phyloP scores from a whole-genome alignment of 805 yeast genomes.

The Schwanniomyces polymorphus region DNA sequence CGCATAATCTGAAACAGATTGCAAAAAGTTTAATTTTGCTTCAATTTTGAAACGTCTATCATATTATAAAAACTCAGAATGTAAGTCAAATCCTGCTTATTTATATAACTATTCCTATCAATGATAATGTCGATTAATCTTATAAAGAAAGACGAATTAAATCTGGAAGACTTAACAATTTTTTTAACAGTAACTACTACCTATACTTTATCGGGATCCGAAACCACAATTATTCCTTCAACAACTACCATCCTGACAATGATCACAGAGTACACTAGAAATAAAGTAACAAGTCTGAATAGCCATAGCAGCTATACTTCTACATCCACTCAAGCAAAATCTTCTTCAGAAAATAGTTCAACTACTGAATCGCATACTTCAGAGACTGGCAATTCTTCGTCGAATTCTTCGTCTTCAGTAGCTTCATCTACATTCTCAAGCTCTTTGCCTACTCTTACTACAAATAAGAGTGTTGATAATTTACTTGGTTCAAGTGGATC shows the following conservation, averaged over 20 bases:
- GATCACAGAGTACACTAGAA: not conserved
- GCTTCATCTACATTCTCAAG: not conserved
- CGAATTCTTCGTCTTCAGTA: not conserved
- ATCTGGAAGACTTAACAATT: constrained; percentile 7
- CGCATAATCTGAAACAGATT: not conserved
- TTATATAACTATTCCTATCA: not conserved
- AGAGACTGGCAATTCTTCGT: not conserved
- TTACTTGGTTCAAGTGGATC: constrained; percentile 6
- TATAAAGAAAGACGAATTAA: not conserved
- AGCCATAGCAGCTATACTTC: not conserved
- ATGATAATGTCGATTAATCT: not conserved
- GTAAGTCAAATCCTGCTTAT: too few relatives aligned
- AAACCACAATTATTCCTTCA: not conserved
- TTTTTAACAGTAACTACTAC: constrained; percentile 13
- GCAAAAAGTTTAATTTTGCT: not conserved
- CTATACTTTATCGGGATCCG: constrained; percentile 4
- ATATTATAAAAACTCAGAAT: not conserved
- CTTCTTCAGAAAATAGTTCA: not conserved
- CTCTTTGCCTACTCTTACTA: not conserved
- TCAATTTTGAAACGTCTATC: constrained; percentile 1
- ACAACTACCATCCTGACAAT: not conserved
- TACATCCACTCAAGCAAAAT: not conserved
- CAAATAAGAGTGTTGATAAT: not conserved
- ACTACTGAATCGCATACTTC: not conserved
- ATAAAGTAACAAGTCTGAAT: too few relatives aligned